Base-by-base conservation (phyloP, 495 filamentous ascomycete species). In the Aspergillus haitiensis region DNA sequence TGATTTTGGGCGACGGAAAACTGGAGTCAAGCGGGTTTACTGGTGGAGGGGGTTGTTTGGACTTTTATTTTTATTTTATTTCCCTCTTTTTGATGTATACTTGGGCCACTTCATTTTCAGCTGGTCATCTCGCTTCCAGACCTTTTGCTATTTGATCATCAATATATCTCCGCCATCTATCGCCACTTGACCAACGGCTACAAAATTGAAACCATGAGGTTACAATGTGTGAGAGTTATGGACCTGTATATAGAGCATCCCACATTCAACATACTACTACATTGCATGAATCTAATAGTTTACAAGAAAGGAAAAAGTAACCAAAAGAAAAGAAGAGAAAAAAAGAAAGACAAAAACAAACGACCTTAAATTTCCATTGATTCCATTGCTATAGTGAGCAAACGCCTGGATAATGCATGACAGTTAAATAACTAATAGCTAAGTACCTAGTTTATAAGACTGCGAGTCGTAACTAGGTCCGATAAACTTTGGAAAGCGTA, bases 331-430 rank as follows among this genome's bases (percentile, higher is more conserved):
- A 18, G n/a, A 46, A n/a, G n/a, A n/a, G n/a, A n/a, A n/a, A n/a
- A n/a, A n/a, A 8, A 9, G 42, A 15, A 50, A 5, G 18, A n/a
- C 13, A 32, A 55, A 44, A 27, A 18, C 11, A 32, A 2, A 27
- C 12, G 12, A 8, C 11, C 13, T 9, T 55, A 15, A 8, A 55
- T 32, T 52, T 42, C 7, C 50, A 31, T 34, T 52, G 34, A 34
- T 52, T 27, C 35, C 50, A 52, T 52, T 15, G 32, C 16, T 47
- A 16, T 9, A 47, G 13, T 18, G 15, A 56, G 34, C 16, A n/a
- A 64, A 64, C 62, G 62, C 62, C 62, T 40, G 34, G 61, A 37
- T 44, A 58, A 64, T 64, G 62, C 62, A 64, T 52, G 47, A 40
- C 27, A 54, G 8, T 40, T 21, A 10, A 7, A 47, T 9, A 16